These are phyloP conservation scores for Arabidopsis lyrata DNA, from an alignment of 441 rosid genomes.

Conservation along the genomic window DNA sequence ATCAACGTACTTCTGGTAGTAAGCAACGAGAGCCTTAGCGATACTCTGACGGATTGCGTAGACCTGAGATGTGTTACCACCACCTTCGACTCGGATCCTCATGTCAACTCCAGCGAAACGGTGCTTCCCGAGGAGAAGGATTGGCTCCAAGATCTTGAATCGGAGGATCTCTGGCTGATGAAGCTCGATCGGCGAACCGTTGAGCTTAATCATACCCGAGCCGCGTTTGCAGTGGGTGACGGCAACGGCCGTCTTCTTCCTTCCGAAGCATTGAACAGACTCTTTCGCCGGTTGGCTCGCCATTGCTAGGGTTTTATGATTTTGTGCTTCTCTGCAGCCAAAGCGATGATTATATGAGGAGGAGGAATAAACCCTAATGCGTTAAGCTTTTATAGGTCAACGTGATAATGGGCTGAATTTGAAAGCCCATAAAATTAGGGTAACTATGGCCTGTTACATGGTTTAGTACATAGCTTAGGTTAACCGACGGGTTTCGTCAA, in stretches of 20 bases:
- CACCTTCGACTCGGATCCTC: constrained; percentile 77
- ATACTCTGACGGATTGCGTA: constrained; percentile 84
- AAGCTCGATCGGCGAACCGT: constrained; percentile 79
- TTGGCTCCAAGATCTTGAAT: constrained; percentile 73
- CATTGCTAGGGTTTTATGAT: constrained; percentile 42
- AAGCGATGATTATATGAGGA: constrained; percentile 1
- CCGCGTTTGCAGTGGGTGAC: constrained; percentile 72
- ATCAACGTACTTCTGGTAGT: constrained; percentile 75
- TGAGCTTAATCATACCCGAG: constrained; percentile 73
- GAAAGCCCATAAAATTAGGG: constrained; percentile 5
- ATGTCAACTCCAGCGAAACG: constrained; percentile 80
- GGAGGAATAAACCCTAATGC: constrained; percentile 37
- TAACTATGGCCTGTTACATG: background rate
- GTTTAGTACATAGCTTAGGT: background rate
- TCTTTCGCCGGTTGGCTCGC: constrained; percentile 45
- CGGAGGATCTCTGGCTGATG: constrained; percentile 83
- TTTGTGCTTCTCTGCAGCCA: constrained; percentile 27
- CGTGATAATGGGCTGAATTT: constrained; percentile 12
- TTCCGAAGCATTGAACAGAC: constrained; percentile 78
- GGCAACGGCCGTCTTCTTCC: constrained; percentile 85
- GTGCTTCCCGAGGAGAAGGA: constrained; percentile 68
- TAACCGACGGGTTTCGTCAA: background rate
- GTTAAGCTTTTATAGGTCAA: background rate
- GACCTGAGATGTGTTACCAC: constrained; percentile 83
- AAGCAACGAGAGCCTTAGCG: constrained; percentile 77